Evolutionary conservation across 2,329 filamentous ascomycete genomes (phyloP), one percentile per base, ranked within the genome.

Genomic region (Sporothrix euskadiensis): DNA sequence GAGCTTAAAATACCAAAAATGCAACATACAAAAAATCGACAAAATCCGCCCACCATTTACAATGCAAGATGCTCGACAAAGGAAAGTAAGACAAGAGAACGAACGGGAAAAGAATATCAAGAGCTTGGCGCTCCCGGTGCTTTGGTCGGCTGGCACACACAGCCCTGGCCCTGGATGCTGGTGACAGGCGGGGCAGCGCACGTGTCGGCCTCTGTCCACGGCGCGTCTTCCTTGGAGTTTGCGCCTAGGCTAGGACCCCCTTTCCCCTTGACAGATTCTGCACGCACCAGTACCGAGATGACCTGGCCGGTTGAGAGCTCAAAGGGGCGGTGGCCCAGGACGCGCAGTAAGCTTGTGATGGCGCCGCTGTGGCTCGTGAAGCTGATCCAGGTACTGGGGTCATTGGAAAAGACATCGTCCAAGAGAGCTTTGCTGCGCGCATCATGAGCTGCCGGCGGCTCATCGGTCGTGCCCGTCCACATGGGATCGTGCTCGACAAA

Each of bases 261-360:
- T 78, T 75, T 5, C 14, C 30, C 12, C 14, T 35, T 22, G 16
- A 39, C 59, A 83, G 73, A 59, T 83, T 85, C 76, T 0, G 87
- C 89, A 80, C 87, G 88, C 47, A 93, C 87, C 0, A 93, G 83
- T 2, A 91, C 89, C 0, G 91, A 90, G 39, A 93, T 90, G 8
- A 91, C 86, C 73, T 89, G 87, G 9, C 91, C 91, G 0, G 91
- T 93, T n/a, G 83, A 83, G 14, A 93, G 82, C 2, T 82, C 80
- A 78, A 92, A 93, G 2, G 81, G 76, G n/a, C 86, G 85, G 77
- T 93, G 91, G 69, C 86, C 85, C 26, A 77, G 73, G 12, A 75
- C 76, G 57, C 68, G 63, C 69, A 76, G 69, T 32, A 89, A 80
- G 71, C 81, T 83, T 12, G 78, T 78, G 76, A 89, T 89, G 77